A percentile compares a stretch with the other conserved stretches of the same genome.
Evolutionary conservation across 2,329 filamentous ascomycete genomes (phyloP).

Genomic region (Aspergillus quadricinctus): DNA sequence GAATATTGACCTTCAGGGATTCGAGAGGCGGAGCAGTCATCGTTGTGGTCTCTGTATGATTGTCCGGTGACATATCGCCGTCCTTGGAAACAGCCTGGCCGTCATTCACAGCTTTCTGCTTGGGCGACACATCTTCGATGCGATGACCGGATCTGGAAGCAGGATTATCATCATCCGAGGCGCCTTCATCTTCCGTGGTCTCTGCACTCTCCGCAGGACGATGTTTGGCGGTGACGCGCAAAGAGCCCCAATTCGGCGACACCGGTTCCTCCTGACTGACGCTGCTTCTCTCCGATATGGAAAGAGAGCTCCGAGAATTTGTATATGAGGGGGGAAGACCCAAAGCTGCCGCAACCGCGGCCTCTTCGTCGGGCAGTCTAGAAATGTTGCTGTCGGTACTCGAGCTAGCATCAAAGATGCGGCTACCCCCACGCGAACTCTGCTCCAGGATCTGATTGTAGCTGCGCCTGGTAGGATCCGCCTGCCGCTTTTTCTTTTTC

Average conservation of each 20-base stretch:
- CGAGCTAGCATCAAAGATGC: conserved; percentile 49
- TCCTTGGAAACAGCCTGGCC: not conserved
- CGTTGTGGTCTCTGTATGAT: not conserved
- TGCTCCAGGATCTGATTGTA: conserved; percentile 75
- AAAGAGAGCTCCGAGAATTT: conserved; percentile 32
- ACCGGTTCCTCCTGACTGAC: conserved; percentile 27
- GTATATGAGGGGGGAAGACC: conserved; percentile 36
- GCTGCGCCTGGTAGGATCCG: conserved; percentile 69
- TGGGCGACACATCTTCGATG: not conserved
- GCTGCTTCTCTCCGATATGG: conserved; percentile 31
- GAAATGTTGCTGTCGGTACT: conserved; percentile 45
- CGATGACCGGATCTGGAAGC: not conserved
- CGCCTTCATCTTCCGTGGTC: conserved; percentile 23
- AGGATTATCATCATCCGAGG: conserved; percentile 7
- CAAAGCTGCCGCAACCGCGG: conserved; percentile 48
- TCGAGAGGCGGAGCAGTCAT: not conserved
- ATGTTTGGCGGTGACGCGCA: conserved; percentile 23
- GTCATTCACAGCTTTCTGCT: not conserved
- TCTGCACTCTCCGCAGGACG: conserved; percentile 20
- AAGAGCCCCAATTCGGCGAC: conserved; percentile 18
- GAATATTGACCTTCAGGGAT: conserved; percentile 7
- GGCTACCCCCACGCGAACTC: conserved; percentile 48
- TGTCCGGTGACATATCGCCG: not conserved
- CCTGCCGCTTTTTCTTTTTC: conserved; percentile 79
- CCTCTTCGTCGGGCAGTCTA: conserved; percentile 44